Evolutionary conservation across 2,329 filamentous ascomycete genomes (phyloP), one percentile per base, ranked within the genome.

Genomic region (Colletotrichum sp.): DNA sequence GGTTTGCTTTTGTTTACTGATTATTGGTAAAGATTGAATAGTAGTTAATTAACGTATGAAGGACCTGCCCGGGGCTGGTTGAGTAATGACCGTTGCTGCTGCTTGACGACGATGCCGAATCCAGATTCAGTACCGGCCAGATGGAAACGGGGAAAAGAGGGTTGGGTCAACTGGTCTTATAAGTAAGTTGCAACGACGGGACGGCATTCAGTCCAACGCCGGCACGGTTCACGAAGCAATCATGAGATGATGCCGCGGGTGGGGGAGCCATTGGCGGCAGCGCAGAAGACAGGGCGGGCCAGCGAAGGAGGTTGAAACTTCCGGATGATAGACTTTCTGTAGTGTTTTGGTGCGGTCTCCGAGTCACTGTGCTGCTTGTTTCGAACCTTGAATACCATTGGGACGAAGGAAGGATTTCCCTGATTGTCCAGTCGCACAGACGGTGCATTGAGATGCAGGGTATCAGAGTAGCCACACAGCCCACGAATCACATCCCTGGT

Each of bases 311-410:
- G 30, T 69, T 60, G 64, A 69, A 74, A 76, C 70, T 28, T 69
- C 58, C 48, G 64, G 65, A 69, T 26, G 74, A 76, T 76, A 76
- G 34, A 76, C 74, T 76, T 76, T 76, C 34, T 52, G 32, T 64
- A 74, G 74, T 74, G 74, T 76, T 76, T 76, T 76, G 74, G 60
- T 15, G 70, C 32, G 48, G 74, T 76, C 71, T 58, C 70, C 74
- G 60, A 69, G 38, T 75, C 43, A 34, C 65, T 26, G 48, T 65
- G 74, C 43, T 66, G 48, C 74, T 61, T 43, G 74, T 76, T 76
- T 76, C 74, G 70, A 76, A 76, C 71, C 58, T 76, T 76, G 71
- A 60, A 52, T 52, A 10, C 55, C 12, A 18, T 38, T 69, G 65
- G 71, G 71, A 76, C 64, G 74, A 76, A 61, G 64, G 30, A 36